These are phyloP conservation scores for Stephanodiscus minutulus DNA, from an alignment of 108 stramenopile genomes.

Conservation along the genomic window DNA sequence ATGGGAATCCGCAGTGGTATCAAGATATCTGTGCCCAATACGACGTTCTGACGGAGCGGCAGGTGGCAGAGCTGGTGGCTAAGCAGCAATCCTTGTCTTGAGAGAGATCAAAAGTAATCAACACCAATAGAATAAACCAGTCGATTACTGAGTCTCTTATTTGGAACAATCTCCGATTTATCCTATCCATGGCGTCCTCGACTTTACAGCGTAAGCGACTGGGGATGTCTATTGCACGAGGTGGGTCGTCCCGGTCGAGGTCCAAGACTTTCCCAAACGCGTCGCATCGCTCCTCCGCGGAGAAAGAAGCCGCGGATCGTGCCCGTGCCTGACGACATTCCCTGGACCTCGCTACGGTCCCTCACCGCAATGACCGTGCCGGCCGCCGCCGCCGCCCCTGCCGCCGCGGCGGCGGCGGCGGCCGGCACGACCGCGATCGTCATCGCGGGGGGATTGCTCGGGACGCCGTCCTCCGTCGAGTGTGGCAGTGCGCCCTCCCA, in stretches of 20 bases:
- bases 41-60: slow-evolving; percentile 20
- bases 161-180: no score
- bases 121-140: no score
- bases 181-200: neutral
- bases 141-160: no score
- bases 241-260: no score
- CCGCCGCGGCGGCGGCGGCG: no score
- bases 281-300: neutral
- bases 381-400: no score
- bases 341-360: neutral
- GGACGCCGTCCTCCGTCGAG: neutral
- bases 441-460: neutral
- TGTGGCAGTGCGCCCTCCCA: neutral
- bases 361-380: neutral
- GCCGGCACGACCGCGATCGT: neutral
- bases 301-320: neutral
- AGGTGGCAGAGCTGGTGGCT: slow-evolving; percentile 9
- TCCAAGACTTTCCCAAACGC: neutral
- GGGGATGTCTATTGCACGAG: neutral
- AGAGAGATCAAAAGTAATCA: neutral
- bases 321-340: neutral
- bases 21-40: slow-evolving; percentile 18
- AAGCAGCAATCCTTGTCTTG: neutral
- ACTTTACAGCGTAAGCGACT: neutral
- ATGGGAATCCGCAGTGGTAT: slow-evolving; percentile 31